phyloP scores from a whole-genome alignment of 768 basidiomycete species.

The Termitomyces sp. region DNA sequence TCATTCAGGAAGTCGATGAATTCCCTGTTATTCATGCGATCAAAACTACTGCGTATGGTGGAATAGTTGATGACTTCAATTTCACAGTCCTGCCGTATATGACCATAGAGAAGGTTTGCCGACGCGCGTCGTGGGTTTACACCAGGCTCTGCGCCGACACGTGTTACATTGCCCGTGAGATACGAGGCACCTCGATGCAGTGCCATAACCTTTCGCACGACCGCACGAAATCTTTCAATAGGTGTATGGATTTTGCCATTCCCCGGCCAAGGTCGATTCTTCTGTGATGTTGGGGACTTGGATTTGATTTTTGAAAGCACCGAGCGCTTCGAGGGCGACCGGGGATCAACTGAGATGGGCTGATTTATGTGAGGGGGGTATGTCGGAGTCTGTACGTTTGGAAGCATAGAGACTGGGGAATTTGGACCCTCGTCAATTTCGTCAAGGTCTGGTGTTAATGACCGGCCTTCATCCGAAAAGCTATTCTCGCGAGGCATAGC shows the following conservation, averaged over 20 bases:
- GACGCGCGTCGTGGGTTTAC: conserved; percentile 59
- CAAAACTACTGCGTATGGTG: conserved; percentile 43
- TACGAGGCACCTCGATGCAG: conserved; percentile 49
- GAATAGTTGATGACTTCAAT: conserved; percentile 71
- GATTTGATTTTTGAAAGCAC: conserved; percentile 8
- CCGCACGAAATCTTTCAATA: conserved; percentile 44
- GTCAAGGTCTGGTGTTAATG: conserved; percentile 59
- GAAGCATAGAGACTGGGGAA: conserved; percentile 15
- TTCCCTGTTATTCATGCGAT: conserved; percentile 53
- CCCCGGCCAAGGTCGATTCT: conserved; percentile 8
- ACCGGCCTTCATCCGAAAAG: conserved; percentile 59
- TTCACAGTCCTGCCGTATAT: conserved; percentile 53
- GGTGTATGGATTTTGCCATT: conserved; percentile 25
- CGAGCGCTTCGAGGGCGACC: conserved; percentile 9
- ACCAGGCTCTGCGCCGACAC: conserved; percentile 66
- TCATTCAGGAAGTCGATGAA: conserved; percentile 54
- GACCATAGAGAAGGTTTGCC: conserved; percentile 49
- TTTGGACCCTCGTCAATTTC: conserved; percentile 21
- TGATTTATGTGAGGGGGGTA: neutral
- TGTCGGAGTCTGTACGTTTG: neutral
- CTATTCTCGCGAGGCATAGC: conserved; percentile 64
- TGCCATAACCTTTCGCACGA: conserved; percentile 58
- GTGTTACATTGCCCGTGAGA: conserved; percentile 21
- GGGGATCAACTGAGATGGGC: neutral
- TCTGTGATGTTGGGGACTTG: conserved; percentile 4